phyloP scores from a whole-genome alignment of 2,329 filamentous ascomycete species.

The Colletotrichum abscissum region DNA sequence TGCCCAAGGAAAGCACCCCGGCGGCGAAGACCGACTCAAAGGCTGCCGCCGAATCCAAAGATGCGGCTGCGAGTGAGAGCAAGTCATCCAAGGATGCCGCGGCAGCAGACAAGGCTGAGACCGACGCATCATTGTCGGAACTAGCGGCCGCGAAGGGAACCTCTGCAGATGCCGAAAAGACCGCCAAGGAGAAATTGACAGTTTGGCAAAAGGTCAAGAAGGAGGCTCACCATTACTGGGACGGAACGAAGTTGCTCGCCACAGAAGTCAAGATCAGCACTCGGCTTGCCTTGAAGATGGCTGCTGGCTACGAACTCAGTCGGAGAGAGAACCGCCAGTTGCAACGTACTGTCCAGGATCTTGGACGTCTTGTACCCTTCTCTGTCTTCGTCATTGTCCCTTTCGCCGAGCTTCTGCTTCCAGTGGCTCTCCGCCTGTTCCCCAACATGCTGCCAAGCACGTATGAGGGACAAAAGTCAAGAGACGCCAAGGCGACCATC shows the following conservation, averaged over 20 bases:
- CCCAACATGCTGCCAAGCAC: constrained; percentile 98
- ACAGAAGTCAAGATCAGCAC: constrained; percentile 95
- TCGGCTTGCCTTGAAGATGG: constrained; percentile 94
- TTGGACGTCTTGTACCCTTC: constrained; percentile 93
- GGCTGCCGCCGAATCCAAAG: constrained; percentile 41
- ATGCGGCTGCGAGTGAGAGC: constrained; percentile 33
- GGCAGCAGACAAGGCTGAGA: constrained; percentile 47
- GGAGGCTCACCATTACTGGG: constrained; percentile 95
- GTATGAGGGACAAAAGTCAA: constrained; percentile 91
- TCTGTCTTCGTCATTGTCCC: constrained; percentile 97
- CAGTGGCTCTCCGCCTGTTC: constrained; percentile 92
- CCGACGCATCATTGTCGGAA: constrained; percentile 65
- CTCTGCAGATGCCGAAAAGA: constrained; percentile 68
- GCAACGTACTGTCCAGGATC: constrained; percentile 91
- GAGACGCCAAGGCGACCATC: constrained; percentile 85
- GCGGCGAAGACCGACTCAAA: constrained; percentile 49
- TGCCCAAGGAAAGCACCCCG: constrained; percentile 65
- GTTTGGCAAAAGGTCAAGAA: constrained; percentile 94
- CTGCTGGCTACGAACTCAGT: constrained; percentile 94
- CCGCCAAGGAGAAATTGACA: constrained; percentile 83
- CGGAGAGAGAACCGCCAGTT: constrained; percentile 94
- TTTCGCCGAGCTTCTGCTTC: constrained; percentile 92
- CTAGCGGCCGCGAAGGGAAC: constrained; percentile 74
- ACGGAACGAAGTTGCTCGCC: constrained; percentile 93
- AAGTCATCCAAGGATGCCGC: constrained; percentile 43